Conservation (phyloP, 2,329 filamentous ascomycete species). For the Laburnicola sp. region DNA sequence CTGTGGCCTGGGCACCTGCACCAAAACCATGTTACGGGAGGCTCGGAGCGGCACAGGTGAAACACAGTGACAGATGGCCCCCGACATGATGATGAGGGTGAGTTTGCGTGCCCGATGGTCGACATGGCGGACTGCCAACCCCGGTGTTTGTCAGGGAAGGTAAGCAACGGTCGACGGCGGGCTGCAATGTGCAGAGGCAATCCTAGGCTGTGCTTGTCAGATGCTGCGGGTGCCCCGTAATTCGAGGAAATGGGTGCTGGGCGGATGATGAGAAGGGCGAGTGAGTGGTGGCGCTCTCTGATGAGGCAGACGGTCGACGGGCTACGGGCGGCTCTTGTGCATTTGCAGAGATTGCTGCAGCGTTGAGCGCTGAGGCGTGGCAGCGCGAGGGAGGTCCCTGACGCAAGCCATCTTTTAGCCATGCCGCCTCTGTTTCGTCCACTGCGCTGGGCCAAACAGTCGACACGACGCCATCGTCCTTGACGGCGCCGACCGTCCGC, state of each 20-base stretch:
- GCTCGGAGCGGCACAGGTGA: conserved; percentile 9
- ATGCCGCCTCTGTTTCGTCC: conserved; percentile 17
- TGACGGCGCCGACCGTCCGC: too few relatives aligned
- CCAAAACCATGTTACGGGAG: too few relatives aligned
- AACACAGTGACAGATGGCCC: conserved; percentile 2
- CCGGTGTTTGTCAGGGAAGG: conserved; percentile 11
- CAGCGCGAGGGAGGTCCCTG: conserved; percentile 10
- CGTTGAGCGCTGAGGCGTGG: background rate
- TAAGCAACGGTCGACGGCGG: conserved; percentile 3
- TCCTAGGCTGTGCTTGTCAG: conserved; percentile 29
- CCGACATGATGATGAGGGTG: background rate
- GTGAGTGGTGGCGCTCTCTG: background rate
- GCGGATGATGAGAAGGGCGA: background rate
- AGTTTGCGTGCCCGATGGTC: background rate
- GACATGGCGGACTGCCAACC: background rate
- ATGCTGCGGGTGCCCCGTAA: conserved; percentile 19
- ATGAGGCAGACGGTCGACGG: too few relatives aligned
- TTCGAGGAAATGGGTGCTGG: conserved; percentile 8
- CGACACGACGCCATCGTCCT: too few relatives aligned
- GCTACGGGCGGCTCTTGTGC: conserved; percentile 7
- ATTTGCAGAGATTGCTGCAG: background rate
- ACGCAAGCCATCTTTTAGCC: conserved; percentile 19
- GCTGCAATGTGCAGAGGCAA: conserved; percentile 17
- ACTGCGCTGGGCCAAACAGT: conserved; percentile 3
- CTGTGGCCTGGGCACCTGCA: too few relatives aligned